Base-by-base conservation (phyloP, 176 grass and related monocot genomes). In the Cenchrus americanus region DNA sequence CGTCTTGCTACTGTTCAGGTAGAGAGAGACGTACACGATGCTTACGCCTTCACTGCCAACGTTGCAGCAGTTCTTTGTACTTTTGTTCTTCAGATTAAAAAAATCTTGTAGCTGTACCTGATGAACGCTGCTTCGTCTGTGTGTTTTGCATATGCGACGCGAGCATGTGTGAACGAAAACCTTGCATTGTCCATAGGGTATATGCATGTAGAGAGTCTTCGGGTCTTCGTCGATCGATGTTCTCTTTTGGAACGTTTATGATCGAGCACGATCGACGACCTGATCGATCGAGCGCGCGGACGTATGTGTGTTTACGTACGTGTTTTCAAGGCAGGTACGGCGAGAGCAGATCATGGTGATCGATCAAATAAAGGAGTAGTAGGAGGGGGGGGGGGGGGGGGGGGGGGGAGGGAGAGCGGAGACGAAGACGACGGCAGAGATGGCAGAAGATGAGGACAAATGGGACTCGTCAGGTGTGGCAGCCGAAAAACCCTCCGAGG, bases 401-500 rank as follows among this genome's bases (percentile, higher is more conserved):
- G n/a, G n/a, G n/a, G n/a, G n/a, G n/a, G n/a, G n/a, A n/a, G n/a
- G n/a, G 9, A 12, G 21, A 65, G 27, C 30, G 10, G 8, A 43
- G 51, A 58, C n/a, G 42, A 1, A 23, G 14, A 19, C 14, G 7
- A 24, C 19, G 72, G 19, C 63, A 57, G 37, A 22, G 14, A 40
- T 2, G 48, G 21, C 32, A 21, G 51, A 17, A 27, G 62, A 57
- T 14, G 54, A 32, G 0, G 46, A 83, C 19, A 74, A 42, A 3
- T 8, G 14, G n/a, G 64, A 27, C 0, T 62, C 27, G 14, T 49
- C 68, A 73, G 69, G 12, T 14, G 65, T 85, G 65, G 41, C 83
- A 79, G 83, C 75, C 75, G 8, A 79, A 86, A 37, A 24, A 41
- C n/a, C 7, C 75, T 86, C 83, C 69, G 69, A 81, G 70, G 70